Percentiles rank a stretch among this genome's conserved stretches.
These are phyloP conservation scores for Leptomonas pyrrhocoris DNA, from an alignment of 208 protist species.

Conservation along the genomic window DNA sequence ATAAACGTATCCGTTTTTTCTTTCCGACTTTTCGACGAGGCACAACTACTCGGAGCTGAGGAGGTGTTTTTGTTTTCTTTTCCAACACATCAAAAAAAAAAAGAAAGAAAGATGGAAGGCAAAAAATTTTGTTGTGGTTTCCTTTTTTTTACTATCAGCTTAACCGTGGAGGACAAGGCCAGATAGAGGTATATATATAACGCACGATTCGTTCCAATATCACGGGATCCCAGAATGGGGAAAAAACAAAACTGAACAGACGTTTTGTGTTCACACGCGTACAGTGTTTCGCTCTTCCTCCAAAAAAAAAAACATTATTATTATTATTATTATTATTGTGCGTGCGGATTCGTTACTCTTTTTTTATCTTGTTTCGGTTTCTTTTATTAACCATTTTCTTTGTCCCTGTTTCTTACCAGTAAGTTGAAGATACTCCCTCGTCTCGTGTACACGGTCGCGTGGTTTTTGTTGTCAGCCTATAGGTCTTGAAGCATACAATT, in stretches of 20 bases:
- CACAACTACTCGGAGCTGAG: not conserved
- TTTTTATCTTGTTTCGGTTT: constrained; percentile 1
- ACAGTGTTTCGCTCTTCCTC: not conserved
- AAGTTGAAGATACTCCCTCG: constrained; percentile 8
- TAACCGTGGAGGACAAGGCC: not conserved
- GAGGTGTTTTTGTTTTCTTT: not conserved
- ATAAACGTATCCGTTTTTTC: too few relatives aligned
- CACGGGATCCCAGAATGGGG: not conserved
- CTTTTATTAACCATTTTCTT: not conserved
- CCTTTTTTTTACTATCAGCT: not conserved
- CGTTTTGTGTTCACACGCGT: not conserved
- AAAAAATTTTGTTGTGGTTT: not conserved
- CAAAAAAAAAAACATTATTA: constrained; percentile 1
- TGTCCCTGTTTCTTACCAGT: not conserved
- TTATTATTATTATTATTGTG: not conserved
- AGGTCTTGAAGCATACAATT: not conserved
- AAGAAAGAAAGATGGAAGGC: not conserved
- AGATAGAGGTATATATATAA: not conserved
- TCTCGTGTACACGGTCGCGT: constrained; percentile 1
- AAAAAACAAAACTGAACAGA: not conserved
- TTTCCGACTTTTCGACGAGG: not conserved
- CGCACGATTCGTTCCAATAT: constrained; percentile 4
- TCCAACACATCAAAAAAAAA: too few relatives aligned
- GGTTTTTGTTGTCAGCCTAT: not conserved
- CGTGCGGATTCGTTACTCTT: constrained; percentile 3